Percentiles rank a stretch among this genome's conserved stretches.
Conservation (phyloP, 164 flowering plant genomes). For the Magnolia kwangsiensis region DNA sequence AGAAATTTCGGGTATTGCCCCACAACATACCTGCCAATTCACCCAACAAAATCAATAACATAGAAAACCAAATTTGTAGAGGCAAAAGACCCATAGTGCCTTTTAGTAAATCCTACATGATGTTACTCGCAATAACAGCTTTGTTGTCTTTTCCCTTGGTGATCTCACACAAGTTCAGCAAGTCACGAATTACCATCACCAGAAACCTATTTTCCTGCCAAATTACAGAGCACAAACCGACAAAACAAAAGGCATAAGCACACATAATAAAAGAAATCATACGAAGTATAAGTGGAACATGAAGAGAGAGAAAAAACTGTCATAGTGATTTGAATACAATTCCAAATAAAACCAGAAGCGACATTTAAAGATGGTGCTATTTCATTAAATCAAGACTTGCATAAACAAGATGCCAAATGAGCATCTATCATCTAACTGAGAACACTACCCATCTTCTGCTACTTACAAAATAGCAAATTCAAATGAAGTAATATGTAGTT, state of each 20-base stretch:
- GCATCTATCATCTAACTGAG: too few relatives aligned
- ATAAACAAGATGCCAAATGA: too few relatives aligned
- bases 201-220: slow-evolving; percentile 96
- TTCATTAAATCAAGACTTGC: too few relatives aligned
- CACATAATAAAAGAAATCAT: too few relatives aligned
- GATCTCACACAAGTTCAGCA: slow-evolving; percentile 89
- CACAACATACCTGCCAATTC: slow-evolving; percentile 84
- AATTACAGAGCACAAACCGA: slow-evolving; percentile 9
- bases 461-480: too few relatives aligned
- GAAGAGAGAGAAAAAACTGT: too few relatives aligned
- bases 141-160: slow-evolving; percentile 98
- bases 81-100: background rate
- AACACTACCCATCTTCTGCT: too few relatives aligned
- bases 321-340: too few relatives aligned
- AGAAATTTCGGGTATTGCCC: slow-evolving; percentile 97
- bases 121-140: slow-evolving; percentile 98
- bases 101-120: slow-evolving; percentile 56
- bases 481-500: too few relatives aligned
- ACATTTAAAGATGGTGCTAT: too few relatives aligned
- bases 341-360: too few relatives aligned
- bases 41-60: slow-evolving; percentile 5
- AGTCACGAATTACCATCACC: slow-evolving; percentile 97
- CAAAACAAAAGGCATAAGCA: slow-evolving; percentile 3
- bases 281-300: too few relatives aligned
- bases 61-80: background rate